Evolutionary conservation across 129 eudicot genomes (phyloP).

Genomic region (Solidago caesia): DNA sequence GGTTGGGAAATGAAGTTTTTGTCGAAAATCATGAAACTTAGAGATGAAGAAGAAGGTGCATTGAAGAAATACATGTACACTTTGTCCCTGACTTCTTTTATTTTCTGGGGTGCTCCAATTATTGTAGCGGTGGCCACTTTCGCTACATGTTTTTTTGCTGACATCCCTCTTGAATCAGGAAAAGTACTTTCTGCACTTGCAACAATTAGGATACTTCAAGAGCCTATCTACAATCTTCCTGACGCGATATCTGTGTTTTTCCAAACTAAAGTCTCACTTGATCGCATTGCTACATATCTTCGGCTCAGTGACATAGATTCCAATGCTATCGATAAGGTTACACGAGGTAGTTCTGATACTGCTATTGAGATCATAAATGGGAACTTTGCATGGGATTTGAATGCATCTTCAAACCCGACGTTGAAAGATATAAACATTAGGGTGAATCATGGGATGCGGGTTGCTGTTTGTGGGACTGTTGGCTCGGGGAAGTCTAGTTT

Average conservation of each 20-base stretch:
- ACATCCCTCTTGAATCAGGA: constrained; percentile 88
- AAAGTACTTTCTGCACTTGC: constrained; percentile 83
- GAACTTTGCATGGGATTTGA: constrained; percentile 38
- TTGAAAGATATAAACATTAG: constrained; percentile 32
- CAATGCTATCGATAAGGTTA: constrained; percentile 55
- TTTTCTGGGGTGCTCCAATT: constrained; percentile 81
- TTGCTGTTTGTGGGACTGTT: constrained; percentile 48
- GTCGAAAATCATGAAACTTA: constrained; percentile 55
- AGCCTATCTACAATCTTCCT: constrained; percentile 80
- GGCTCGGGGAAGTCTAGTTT: constrained; percentile 48
- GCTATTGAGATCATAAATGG: constrained; percentile 63
- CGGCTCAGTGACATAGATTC: constrained; percentile 60
- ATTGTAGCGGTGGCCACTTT: constrained; percentile 75
- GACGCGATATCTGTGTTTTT: constrained; percentile 69
- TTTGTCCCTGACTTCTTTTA: constrained; percentile 43
- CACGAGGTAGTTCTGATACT: constrained; percentile 40
- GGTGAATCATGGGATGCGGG: constrained; percentile 35
- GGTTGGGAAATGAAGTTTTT: constrained; percentile 98
- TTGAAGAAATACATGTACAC: constrained; percentile 61
- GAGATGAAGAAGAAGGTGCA: constrained; percentile 64
- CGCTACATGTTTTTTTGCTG: constrained; percentile 60
- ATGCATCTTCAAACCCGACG: constrained; percentile 28
- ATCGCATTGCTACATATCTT: constrained; percentile 70
- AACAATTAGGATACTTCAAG: constrained; percentile 81
- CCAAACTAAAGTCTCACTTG: constrained; percentile 95